phyloP scores from a whole-genome alignment of 768 basidiomycete genomes.

The Phaffia tasmanica region DNA sequence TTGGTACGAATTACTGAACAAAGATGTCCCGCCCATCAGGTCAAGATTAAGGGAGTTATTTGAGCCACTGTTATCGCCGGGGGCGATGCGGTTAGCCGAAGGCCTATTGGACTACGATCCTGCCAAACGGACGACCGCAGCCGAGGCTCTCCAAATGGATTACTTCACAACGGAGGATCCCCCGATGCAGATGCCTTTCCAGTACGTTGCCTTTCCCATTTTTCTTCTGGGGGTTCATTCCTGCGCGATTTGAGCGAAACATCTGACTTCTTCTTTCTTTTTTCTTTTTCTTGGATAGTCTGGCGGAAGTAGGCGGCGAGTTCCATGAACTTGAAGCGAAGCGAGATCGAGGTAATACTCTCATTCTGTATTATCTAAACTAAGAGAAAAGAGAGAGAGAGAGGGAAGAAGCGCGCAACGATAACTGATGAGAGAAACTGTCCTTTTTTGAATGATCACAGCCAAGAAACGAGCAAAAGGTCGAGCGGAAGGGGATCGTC shows the following conservation, averaged over 20 bases:
- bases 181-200: slow-evolving; percentile 55
- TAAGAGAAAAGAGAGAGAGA: not conserved
- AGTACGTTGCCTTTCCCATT: slow-evolving; percentile 47
- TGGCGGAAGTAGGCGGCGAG: slow-evolving; percentile 75
- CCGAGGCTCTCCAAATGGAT: slow-evolving; percentile 63
- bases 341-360: slow-evolving; percentile 50
- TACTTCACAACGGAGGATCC: slow-evolving; percentile 82
- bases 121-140: slow-evolving; percentile 57
- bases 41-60: slow-evolving; percentile 77
- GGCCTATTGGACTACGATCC: slow-evolving; percentile 73
- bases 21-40: slow-evolving; percentile 47
- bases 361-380: not conserved
- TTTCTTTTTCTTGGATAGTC: slow-evolving; percentile 40
- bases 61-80: slow-evolving; percentile 78
- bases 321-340: slow-evolving; percentile 98
- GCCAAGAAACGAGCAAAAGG: slow-evolving; percentile 20
- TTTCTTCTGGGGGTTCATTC: not conserved
- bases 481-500: slow-evolving; percentile 7
- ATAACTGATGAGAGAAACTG: not conserved
- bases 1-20: slow-evolving; percentile 97
- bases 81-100: slow-evolving; percentile 77
- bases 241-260: not conserved
- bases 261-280: not conserved
- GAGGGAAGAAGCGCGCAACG: too few species aligned
- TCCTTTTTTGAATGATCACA: not conserved